Percentiles rank a stretch among this genome's conserved stretches.
Conservation (phyloP, 2,329 filamentous ascomycete species). For the Fusarium nurragi region DNA sequence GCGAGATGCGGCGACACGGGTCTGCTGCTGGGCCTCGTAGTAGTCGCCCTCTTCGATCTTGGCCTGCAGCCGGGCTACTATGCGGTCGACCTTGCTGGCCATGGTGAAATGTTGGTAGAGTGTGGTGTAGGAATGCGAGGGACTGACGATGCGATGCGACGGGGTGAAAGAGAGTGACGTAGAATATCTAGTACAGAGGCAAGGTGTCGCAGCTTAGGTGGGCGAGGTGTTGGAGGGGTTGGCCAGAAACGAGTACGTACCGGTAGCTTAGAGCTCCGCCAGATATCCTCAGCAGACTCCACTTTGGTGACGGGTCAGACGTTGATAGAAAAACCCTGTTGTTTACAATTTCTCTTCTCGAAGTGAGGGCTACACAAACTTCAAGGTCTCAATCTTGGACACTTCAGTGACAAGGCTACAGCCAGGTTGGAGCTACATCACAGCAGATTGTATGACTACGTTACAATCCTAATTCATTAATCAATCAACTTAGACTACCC, state of each 20-base stretch:
- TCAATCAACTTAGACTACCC: not conserved
- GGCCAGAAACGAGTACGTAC: conserved; percentile 15
- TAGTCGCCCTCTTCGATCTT: conserved; percentile 91
- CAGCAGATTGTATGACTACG: not conserved
- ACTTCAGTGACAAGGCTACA: not conserved
- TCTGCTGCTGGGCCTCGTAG: conserved; percentile 99
- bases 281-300: conserved; percentile 4
- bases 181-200: conserved; percentile 26
- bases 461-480: rapidly evolving
- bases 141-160: not conserved
- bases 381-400: not conserved
- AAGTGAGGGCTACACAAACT: not conserved
- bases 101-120: conserved; percentile 38
- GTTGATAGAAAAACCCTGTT: not conserved
- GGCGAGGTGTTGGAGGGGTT: conserved; percentile 35
- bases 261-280: conserved; percentile 23
- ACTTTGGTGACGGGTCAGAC: conserved; percentile 12
- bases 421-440: not conserved
- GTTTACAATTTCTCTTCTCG: not conserved
- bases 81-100: conserved; percentile 56
- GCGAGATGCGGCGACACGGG: conserved; percentile 91
- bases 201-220: conserved; percentile 20
- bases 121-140: not conserved
- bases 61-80: conserved; percentile 76
- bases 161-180: conserved; percentile 27